A percentile compares a stretch with the other conserved stretches of the same genome.
phyloP scores from a whole-genome alignment of 2,329 filamentous ascomycete species.

The Neofusicoccum sp. region DNA sequence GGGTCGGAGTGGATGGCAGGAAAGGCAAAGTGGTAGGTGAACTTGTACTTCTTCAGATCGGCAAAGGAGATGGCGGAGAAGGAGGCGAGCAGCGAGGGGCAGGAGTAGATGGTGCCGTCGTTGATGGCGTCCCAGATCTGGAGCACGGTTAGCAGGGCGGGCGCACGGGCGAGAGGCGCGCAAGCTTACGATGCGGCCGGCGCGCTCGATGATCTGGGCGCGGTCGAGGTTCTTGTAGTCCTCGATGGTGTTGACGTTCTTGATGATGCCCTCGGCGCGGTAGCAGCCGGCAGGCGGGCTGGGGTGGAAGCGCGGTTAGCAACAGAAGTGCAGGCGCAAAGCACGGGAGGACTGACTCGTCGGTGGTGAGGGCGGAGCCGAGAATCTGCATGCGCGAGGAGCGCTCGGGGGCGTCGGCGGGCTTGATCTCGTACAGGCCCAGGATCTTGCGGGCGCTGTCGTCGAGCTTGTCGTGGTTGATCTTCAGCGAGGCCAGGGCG shows the following conservation, averaged over 20 bases:
- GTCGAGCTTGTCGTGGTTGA: slow-evolving; percentile 95
- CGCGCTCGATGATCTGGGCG: slow-evolving; percentile 70
- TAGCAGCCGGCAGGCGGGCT: slow-evolving; percentile 63
- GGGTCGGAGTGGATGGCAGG: slow-evolving; percentile 89
- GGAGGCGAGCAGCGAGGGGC: slow-evolving; percentile 84
- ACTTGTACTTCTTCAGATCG: slow-evolving; percentile 95
- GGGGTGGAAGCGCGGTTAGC: neutral
- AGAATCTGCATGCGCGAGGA: slow-evolving; percentile 89
- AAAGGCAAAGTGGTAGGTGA: slow-evolving; percentile 98
- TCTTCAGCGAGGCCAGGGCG: slow-evolving; percentile 86
- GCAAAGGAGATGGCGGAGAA: slow-evolving; percentile 90
- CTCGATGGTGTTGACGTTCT: slow-evolving; percentile 94
- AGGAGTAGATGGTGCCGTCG: slow-evolving; percentile 93
- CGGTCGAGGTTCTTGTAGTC: slow-evolving; percentile 87
- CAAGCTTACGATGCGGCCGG: slow-evolving; percentile 68
- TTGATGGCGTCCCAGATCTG: slow-evolving; percentile 97
- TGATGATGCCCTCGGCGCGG: slow-evolving; percentile 89
- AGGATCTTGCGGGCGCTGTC: slow-evolving; percentile 84
- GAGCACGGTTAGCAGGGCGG: too few species aligned
- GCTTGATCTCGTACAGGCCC: slow-evolving; percentile 83
- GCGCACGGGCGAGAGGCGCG: neutral
- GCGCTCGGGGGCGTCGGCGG: slow-evolving; percentile 66
- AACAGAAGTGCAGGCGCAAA: neutral
- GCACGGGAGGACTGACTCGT: slow-evolving; percentile 61
- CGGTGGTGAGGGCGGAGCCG: slow-evolving; percentile 78